Conservation (phyloP, 1,139 yeast genomes). For the Candida dubliniensis region DNA sequence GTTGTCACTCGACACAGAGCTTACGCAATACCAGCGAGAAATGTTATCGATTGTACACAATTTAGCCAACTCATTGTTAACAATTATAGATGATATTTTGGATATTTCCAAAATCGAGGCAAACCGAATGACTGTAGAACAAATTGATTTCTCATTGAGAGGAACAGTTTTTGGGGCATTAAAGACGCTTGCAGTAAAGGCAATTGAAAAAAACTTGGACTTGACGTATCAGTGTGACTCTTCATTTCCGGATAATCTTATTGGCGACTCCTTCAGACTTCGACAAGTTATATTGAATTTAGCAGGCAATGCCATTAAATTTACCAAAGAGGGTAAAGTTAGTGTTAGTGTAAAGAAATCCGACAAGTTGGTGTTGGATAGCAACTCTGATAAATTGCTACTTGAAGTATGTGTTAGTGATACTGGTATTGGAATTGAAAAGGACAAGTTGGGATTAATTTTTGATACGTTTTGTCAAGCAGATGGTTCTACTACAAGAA, state of each 20-base stretch:
- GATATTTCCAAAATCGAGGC: slow-evolving; percentile 93
- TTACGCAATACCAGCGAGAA: slow-evolving; percentile 86
- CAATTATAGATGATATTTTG: slow-evolving; percentile 83
- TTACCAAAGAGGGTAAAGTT: slow-evolving; percentile 79
- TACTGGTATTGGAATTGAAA: slow-evolving; percentile 86
- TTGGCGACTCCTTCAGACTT: slow-evolving; percentile 84
- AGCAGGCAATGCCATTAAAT: slow-evolving; percentile 87
- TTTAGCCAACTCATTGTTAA: slow-evolving; percentile 76
- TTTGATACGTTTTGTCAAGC: slow-evolving; percentile 92
- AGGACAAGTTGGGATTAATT: slow-evolving; percentile 77
- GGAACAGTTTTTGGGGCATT: slow-evolving; percentile 88
- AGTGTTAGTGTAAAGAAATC: slow-evolving; percentile 60
- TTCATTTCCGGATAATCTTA: slow-evolving; percentile 80
- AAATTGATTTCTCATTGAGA: slow-evolving; percentile 78
- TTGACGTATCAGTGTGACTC: slow-evolving; percentile 80
- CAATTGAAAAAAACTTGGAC: slow-evolving; percentile 80
- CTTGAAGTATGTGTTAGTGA: slow-evolving; percentile 85
- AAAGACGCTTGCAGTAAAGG: slow-evolving; percentile 83
- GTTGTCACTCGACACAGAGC: slow-evolving; percentile 78
- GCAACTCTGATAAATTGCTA: slow-evolving; percentile 58
- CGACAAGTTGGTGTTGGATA: slow-evolving; percentile 36
- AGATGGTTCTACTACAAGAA: slow-evolving; percentile 87
- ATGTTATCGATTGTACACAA: slow-evolving; percentile 87
- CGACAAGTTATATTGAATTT: slow-evolving; percentile 81
- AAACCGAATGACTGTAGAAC: slow-evolving; percentile 87